Evolutionary conservation across 2,329 filamentous ascomycete genomes (phyloP).

Genomic region (Aphanoascus verrucosus): DNA sequence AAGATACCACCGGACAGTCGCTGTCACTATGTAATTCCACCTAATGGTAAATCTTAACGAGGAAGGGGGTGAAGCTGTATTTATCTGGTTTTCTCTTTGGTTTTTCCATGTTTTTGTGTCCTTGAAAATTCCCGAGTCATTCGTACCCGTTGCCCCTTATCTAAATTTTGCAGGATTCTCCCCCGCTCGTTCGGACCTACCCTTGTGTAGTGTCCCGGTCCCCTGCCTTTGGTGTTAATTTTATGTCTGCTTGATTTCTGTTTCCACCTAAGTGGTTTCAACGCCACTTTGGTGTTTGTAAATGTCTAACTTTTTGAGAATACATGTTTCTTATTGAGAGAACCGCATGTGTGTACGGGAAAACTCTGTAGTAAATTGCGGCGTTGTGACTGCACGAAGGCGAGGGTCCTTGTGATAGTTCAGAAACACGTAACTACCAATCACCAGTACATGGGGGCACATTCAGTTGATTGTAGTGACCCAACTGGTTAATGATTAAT

Average conservation of each 20-base stretch:
- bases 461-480: neutral
- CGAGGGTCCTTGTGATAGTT: too few relatives aligned
- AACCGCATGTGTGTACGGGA: too few relatives aligned
- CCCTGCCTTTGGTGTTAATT: neutral
- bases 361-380: too few relatives aligned
- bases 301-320: too few relatives aligned
- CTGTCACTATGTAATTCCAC: conserved; percentile 10
- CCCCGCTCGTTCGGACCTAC: too few relatives aligned
- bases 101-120: conserved; percentile 9
- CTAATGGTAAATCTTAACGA: conserved; percentile 12
- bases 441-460: neutral
- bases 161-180: too few relatives aligned
- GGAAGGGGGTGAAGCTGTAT: conserved; percentile 9
- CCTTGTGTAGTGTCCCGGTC: neutral
- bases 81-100: neutral
- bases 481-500: neutral
- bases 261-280: too few relatives aligned
- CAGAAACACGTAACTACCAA: neutral
- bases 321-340: too few relatives aligned
- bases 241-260: too few relatives aligned
- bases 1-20: conserved; percentile 13
- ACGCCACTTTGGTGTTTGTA: too few relatives aligned
- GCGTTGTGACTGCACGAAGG: too few relatives aligned
- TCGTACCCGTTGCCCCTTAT: too few relatives aligned
- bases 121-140: neutral